Evolutionary conservation across 2,329 filamentous ascomycete genomes (phyloP), one percentile per base, ranked within the genome.

Genomic region (Fusarium sp.): DNA sequence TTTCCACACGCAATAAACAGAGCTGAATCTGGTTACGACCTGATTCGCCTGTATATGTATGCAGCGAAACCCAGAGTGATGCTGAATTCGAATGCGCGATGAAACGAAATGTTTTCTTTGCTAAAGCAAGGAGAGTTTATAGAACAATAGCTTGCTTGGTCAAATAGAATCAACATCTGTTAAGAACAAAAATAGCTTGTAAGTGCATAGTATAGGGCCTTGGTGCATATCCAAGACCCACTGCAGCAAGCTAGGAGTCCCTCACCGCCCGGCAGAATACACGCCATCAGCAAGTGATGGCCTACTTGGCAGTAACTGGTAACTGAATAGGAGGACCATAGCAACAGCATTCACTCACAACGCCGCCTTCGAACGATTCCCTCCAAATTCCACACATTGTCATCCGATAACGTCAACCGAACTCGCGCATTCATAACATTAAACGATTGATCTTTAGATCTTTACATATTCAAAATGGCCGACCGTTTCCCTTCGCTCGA

Each of bases 401-500:
- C 52, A 41, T 47, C n/a, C 30, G 43, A 41, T 35, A 32, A 17
- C 14, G 15, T 13, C 26, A 22, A 28, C 41, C 32, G 32, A 33
- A 68, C 39, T 35, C 40, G 33, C 50, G 47, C 35, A 61, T 32
- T 44, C 22, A n/a, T 17, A 48, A 35, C 37, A 32, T 22, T 39
- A 35, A 49, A 47, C 37, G 7, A 33, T 51, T 39, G 46, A 64
- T 30, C 48, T 30, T 17, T 54, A 33, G 24, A 44, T 32, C 22
- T 22, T 43, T 22, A 45, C 45, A 46, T 46, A 65, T 50, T 49
- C 49, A 82, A 75, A 44, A 94, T 94, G 91, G 91, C 91, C 48
- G 90, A 93, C 80, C 84, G 90, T 75, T 94, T 94, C 79, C 91
- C 91, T 73, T 92, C 91, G 45, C 82, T 94, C 73, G 91, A 94